Base-by-base conservation (phyloP, 805 yeast genomes). In the Zygosaccharomyces kombuchaensis region DNA sequence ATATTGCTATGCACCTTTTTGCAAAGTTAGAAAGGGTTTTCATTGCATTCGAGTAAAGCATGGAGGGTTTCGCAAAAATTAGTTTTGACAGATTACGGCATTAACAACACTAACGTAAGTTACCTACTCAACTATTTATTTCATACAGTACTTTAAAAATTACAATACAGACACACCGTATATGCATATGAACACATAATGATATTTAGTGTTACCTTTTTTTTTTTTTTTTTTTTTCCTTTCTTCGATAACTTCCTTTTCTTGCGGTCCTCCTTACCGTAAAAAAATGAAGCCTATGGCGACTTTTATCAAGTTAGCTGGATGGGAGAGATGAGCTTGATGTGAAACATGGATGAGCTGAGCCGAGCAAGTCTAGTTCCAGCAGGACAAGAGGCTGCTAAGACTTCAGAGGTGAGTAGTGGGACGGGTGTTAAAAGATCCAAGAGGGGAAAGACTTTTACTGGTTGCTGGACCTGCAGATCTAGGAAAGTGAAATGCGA, bases 401-500 rank as follows among this genome's bases (percentile, higher is more conserved):
- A 23, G 1, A 12, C n/a, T 12, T 13, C 21, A 13, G 14, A 14
- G 16, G 14, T 21, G 31, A 38, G 14, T 27, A 16, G 8, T 9
- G n/a, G 17, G 19, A 38, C 26, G 6, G 12, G 19, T 17, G 14
- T 21, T 9, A 45, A 36, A 36, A 37, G 34, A 19, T 39, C 50
- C 21, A 49, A 49, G 50, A 67, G 81, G 47, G 76, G 78, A 7
- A 89, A 88, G 60, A 81, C 93, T 0, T 88, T 87, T 59, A 81
- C 86, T 0, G 96, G 96, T 1, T 89, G 96, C 60, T 87, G 87
- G 71, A 86, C 96, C 0, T 88, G 96, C 58, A 73, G 96, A 36
- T 70, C 82, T 12, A 66, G 96, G 36, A 85, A 87, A 63, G 82
- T 88, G 39, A 81, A 85, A 47, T 89, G 96, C 64, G 96, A 87